Percentiles rank a stretch among this genome's conserved stretches.
Conservation (phyloP, 768 basidiomycete genomes). For the Termitomyces sp. region DNA sequence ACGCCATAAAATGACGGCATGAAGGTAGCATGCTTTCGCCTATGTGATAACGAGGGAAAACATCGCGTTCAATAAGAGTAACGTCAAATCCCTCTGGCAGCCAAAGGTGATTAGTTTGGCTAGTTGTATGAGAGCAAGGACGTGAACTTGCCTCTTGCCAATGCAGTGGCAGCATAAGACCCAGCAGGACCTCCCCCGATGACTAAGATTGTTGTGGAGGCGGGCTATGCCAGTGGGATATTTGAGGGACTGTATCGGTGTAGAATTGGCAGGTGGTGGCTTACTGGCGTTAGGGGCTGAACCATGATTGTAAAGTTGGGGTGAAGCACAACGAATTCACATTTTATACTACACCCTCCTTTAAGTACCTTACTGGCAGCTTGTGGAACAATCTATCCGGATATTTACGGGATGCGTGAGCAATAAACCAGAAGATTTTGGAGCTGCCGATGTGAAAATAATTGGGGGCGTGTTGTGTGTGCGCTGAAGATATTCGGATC, state of each 20-base stretch:
- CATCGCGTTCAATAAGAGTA: conserved; percentile 39
- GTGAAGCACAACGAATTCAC: neutral
- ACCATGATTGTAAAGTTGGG: neutral
- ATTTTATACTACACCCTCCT: neutral
- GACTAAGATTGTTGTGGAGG: conserved; percentile 29
- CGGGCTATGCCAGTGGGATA: conserved; percentile 16
- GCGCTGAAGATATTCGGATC: no score
- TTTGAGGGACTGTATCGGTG: neutral
- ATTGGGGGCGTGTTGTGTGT: no score
- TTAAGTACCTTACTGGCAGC: no score
- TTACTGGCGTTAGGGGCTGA: neutral
- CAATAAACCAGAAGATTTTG: no score
- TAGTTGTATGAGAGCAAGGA: neutral
- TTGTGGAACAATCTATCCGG: no score
- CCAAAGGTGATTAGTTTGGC: neutral
- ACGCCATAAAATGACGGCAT: conserved; percentile 27
- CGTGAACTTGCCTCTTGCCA: conserved; percentile 36
- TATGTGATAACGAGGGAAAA: conserved; percentile 45
- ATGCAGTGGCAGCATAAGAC: conserved; percentile 42
- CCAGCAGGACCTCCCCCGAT: conserved; percentile 49
- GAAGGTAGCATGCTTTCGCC: conserved; percentile 34
- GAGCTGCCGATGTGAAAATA: no score
- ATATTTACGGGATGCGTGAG: no score
- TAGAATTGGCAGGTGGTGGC: neutral
- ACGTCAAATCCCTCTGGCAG: conserved; percentile 42